These are phyloP conservation scores for Fusarium azukiicola DNA, from an alignment of 2,329 filamentous ascomycete genomes.

Conservation along the genomic window DNA sequence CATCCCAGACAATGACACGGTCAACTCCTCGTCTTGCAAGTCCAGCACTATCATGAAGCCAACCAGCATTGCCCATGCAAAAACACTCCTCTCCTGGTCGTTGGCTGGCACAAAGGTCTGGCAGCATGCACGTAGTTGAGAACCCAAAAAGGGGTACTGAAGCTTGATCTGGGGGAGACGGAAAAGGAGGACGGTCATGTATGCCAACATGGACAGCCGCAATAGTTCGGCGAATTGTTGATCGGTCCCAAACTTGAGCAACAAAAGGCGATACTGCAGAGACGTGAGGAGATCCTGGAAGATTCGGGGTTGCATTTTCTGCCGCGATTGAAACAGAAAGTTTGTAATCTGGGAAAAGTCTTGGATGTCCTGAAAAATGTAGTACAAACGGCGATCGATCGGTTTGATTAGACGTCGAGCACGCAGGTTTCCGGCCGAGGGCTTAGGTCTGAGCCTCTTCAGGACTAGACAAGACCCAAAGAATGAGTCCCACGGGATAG, in stretches of 20 bases:
- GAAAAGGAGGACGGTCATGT: neutral
- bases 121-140: conserved; percentile 2
- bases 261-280: conserved; percentile 9
- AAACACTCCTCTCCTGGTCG: neutral
- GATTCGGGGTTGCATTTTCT: neutral
- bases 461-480: conserved; percentile 4
- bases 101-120: neutral
- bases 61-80: conserved; percentile 6
- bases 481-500: conserved; percentile 9
- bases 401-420: neutral
- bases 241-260: conserved; percentile 1
- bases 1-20: neutral
- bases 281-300: conserved; percentile 14
- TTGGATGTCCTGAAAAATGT: neutral
- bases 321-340: neutral
- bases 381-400: neutral
- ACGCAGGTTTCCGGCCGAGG: neutral
- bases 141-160: conserved; percentile 1
- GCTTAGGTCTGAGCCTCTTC: neutral
- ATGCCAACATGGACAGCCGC: conserved; percentile 10
- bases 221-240: neutral
- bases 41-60: neutral
- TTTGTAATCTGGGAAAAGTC: conserved; percentile 6
- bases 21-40: neutral
- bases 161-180: conserved; percentile 8